Conservation (phyloP, 495 filamentous ascomycete species). For the Massariosphaeria phaeospora region DNA sequence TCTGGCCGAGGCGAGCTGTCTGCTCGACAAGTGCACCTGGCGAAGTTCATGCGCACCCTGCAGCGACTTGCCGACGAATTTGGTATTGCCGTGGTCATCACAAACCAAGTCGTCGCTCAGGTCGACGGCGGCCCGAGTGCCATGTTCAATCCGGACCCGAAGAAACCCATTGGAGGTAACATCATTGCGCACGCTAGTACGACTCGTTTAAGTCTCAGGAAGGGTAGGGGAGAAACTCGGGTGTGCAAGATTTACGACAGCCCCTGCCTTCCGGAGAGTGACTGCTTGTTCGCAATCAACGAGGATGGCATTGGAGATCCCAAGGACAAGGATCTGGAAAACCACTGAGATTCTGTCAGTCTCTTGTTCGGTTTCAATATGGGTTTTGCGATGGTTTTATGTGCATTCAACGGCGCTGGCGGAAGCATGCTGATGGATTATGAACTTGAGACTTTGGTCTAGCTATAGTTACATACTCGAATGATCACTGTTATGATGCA, state of each 20-base stretch:
- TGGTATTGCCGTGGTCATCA: slow-evolving; percentile 96
- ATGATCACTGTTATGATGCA: not conserved
- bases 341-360: slow-evolving; percentile 45
- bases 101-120: slow-evolving; percentile 96
- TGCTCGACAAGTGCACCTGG: slow-evolving; percentile 83
- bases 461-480: not conserved
- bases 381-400: not conserved
- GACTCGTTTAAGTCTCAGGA: slow-evolving; percentile 84
- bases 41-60: slow-evolving; percentile 93
- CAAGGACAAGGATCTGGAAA: slow-evolving; percentile 90
- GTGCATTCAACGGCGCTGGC: slow-evolving; percentile 19
- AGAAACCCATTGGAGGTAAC: slow-evolving; percentile 98
- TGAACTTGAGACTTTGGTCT: too few species aligned
- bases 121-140: slow-evolving; percentile 91
- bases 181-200: slow-evolving; percentile 98
- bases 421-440: not conserved
- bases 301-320: slow-evolving; percentile 97
- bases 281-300: slow-evolving; percentile 93
- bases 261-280: slow-evolving; percentile 91
- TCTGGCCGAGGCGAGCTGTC: slow-evolving; percentile 89
- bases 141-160: slow-evolving; percentile 99
- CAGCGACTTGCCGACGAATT: slow-evolving; percentile 96
- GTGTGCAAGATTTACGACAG: slow-evolving; percentile 99
- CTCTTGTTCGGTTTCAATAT: not conserved
- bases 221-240: slow-evolving; percentile 89